Conservation (phyloP, 352 stramenopile species). For the Phytopythium kandeliae region DNA sequence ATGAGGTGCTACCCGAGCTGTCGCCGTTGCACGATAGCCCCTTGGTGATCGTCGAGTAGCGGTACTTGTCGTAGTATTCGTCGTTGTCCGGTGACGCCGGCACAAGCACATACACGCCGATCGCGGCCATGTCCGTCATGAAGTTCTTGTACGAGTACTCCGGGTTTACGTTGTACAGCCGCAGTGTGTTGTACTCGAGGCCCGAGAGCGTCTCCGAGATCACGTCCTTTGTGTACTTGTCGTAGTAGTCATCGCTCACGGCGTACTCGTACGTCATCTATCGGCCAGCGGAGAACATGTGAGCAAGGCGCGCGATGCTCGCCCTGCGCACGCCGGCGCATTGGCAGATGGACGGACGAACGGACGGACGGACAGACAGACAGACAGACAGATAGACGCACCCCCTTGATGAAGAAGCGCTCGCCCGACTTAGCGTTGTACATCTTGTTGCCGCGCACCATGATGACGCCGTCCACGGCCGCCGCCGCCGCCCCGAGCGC, state of each 20-base stretch:
- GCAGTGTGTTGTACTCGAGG: conserved; percentile 80
- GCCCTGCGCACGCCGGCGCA: too few species aligned
- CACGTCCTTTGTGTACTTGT: conserved; percentile 72
- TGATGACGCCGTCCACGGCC: conserved; percentile 37
- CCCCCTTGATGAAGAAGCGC: conserved; percentile 85
- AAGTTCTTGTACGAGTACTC: conserved; percentile 78
- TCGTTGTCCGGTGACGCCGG: conserved; percentile 77
- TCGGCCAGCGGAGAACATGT: too few species aligned
- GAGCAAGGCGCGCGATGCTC: too few species aligned
- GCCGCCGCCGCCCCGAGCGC: conserved; percentile 5
- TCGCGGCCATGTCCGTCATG: conserved; percentile 74
- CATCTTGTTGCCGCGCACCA: conserved; percentile 86
- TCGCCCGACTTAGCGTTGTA: conserved; percentile 78
- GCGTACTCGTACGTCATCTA: conserved; percentile 87
- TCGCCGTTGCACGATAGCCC: conserved; percentile 42
- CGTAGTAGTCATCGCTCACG: conserved; percentile 82
- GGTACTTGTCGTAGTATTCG: conserved; percentile 83
- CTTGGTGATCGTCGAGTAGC: conserved; percentile 74
- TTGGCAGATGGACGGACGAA: too few species aligned
- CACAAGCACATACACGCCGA: conserved; percentile 80
- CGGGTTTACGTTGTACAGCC: conserved; percentile 86
- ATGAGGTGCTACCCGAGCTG: conserved; percentile 14
- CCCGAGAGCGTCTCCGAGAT: conserved; percentile 62
- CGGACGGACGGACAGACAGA: too few species aligned
- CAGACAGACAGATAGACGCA: conserved; percentile 17